Evolutionary conservation across 257 asterid genomes (phyloP).

Genomic region (Gentiana dahurica): DNA sequence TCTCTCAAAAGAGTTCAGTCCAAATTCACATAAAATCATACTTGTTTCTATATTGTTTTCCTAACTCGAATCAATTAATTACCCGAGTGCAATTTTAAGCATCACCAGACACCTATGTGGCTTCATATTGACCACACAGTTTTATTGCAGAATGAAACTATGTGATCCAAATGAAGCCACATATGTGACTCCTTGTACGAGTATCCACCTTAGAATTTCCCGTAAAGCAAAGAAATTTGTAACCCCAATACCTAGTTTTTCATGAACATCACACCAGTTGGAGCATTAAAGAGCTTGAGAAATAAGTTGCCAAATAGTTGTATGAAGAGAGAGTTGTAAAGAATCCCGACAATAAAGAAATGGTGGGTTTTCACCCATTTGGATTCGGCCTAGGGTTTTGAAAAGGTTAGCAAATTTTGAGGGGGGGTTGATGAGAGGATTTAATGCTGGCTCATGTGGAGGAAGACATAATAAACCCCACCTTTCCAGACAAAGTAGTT

Average conservation of each 20-base stretch:
- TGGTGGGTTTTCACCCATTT: conserved; percentile 15
- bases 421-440: conserved; percentile 18
- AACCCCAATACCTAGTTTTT: conserved; percentile 23
- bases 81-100: too few relatives aligned
- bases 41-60: too few relatives aligned
- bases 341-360: conserved; percentile 15
- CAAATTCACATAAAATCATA: too few relatives aligned
- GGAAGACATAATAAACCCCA: conserved; percentile 65
- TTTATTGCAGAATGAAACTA: too few relatives aligned
- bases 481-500: conserved; percentile 74
- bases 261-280: conserved; percentile 2
- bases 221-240: conserved; percentile 14
- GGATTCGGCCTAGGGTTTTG: conserved; percentile 83
- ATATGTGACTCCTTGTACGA: too few relatives aligned
- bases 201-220: background rate
- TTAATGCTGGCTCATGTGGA: conserved; percentile 36
- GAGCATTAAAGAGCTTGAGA: conserved; percentile 36
- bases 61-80: too few relatives aligned
- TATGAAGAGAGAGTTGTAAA: conserved; percentile 5
- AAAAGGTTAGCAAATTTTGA: conserved; percentile 16
- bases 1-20: too few relatives aligned
- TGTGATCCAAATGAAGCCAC: too few relatives aligned
- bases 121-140: too few relatives aligned
- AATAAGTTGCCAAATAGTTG: conserved; percentile 31
- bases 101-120: too few relatives aligned